These are phyloP conservation scores for Cutaneotrichosporon dermatis DNA, from an alignment of 1,284 basidiomycete genomes.

Conservation along the genomic window DNA sequence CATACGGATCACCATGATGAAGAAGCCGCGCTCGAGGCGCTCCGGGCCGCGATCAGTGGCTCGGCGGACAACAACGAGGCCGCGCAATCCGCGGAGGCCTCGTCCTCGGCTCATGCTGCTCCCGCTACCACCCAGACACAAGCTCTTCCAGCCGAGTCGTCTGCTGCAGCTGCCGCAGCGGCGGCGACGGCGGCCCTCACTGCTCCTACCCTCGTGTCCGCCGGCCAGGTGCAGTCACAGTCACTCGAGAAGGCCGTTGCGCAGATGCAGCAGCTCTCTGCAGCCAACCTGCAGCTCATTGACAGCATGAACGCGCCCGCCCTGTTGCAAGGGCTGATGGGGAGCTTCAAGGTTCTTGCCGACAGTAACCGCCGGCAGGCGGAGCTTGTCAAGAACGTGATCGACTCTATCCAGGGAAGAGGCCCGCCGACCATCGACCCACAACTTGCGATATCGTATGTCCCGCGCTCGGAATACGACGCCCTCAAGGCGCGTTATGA, in stretches of 20 bases:
- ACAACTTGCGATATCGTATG: conserved; percentile 23
- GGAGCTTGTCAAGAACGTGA: conserved; percentile 32
- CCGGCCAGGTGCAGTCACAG: conserved; percentile 19
- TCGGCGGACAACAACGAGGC: conserved; percentile 6
- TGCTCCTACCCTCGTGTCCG: conserved; percentile 16
- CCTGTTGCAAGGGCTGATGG: conserved; percentile 29
- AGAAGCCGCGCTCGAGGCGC: conserved; percentile 34
- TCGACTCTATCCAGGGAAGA: conserved; percentile 16
- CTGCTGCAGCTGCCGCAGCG: background rate
- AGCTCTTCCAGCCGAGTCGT: too few species aligned
- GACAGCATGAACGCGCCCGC: conserved; percentile 31
- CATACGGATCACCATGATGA: conserved; percentile 21
- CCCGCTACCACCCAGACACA: too few species aligned
- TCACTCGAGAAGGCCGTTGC: conserved; percentile 23
- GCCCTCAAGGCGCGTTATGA: conserved; percentile 38
- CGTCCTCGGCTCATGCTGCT: background rate
- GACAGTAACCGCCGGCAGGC: conserved; percentile 33
- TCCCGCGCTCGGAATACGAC: conserved; percentile 35
- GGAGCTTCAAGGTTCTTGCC: conserved; percentile 29
- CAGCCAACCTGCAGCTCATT: conserved; percentile 24
- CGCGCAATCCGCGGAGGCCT: background rate
- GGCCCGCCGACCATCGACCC: conserved; percentile 27
- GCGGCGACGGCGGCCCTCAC: background rate
- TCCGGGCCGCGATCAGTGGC: conserved; percentile 30
- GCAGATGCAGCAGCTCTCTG: conserved; percentile 24